Conservation (phyloP, 2,329 filamentous ascomycete genomes). For the Neonectria sp. region DNA sequence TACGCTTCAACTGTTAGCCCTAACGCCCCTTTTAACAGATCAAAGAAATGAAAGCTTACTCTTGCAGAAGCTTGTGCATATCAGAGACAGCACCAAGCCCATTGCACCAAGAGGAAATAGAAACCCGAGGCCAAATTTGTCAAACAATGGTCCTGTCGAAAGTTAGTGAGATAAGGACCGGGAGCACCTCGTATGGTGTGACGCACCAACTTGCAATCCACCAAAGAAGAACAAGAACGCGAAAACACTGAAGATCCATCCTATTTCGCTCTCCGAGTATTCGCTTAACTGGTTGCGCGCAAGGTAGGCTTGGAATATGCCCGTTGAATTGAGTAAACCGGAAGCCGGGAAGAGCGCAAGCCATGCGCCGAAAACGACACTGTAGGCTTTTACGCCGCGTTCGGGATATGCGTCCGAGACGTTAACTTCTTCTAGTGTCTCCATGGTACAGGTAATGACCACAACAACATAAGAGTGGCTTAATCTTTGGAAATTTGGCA, state of each 20-base stretch:
- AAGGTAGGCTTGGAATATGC: constrained; percentile 16
- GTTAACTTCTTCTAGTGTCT: neutral
- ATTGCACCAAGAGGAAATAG: constrained; percentile 4
- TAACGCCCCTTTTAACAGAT: neutral
- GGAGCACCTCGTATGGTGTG: neutral
- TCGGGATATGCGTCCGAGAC: constrained; percentile 11
- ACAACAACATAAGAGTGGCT: too few relatives aligned
- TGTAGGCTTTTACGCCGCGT: constrained; percentile 7
- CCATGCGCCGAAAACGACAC: constrained; percentile 16
- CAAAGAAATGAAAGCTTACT: neutral
- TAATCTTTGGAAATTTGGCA: too few relatives aligned
- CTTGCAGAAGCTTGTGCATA: constrained; percentile 16
- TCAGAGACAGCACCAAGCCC: constrained; percentile 11
- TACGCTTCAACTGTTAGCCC: constrained; percentile 59
- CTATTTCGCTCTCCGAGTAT: constrained; percentile 46
- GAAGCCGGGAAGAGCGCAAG: constrained; percentile 16
- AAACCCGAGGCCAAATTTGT: constrained; percentile 2
- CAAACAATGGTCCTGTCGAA: constrained; percentile 16
- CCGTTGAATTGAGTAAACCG: constrained; percentile 9
- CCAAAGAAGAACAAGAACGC: constrained; percentile 80
- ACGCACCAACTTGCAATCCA: constrained; percentile 73
- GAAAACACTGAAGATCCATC: constrained; percentile 82
- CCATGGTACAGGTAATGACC: neutral
- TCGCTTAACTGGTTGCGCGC: constrained; percentile 1
- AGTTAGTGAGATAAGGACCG: neutral